Evolutionary conservation across 2,329 filamentous ascomycete species (phyloP).

Genomic region (Ceratocystiopsis brevicomis): DNA sequence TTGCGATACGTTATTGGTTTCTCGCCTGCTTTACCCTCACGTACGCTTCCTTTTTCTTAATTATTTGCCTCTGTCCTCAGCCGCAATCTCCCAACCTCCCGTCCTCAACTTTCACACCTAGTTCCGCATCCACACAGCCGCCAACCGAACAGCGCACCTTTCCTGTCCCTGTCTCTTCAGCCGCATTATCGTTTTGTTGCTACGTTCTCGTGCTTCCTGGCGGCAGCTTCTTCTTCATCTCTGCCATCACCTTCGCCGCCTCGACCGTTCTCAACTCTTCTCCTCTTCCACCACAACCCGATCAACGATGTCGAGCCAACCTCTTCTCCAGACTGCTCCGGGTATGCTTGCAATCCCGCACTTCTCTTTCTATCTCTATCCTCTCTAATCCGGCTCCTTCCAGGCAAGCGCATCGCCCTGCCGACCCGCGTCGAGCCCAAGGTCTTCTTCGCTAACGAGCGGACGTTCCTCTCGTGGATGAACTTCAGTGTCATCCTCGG

Average conservation of each 20-base stretch:
- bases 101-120: not conserved
- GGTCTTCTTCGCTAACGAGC: conserved; percentile 99
- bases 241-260: not conserved
- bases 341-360: conserved; percentile 30
- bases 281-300: not conserved
- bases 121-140: too few species aligned
- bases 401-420: conserved; percentile 95
- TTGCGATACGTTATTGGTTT: not conserved
- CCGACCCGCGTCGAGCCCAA: conserved; percentile 97
- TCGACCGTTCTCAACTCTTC: not conserved
- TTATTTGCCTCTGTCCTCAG: too few species aligned
- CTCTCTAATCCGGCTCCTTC: not conserved
- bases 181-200: too few species aligned
- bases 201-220: too few species aligned
- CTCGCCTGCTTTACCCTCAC: not conserved
- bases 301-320: conserved; percentile 78
- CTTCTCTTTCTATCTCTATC: not conserved
- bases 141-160: too few species aligned
- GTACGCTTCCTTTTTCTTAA: not conserved
- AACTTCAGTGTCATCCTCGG: conserved; percentile 99
- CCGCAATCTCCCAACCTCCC: not conserved
- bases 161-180: too few species aligned
- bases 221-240: too few species aligned
- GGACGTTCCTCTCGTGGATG: conserved; percentile 97
- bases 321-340: conserved; percentile 82